Evolutionary conservation across 2,329 filamentous ascomycete species (phyloP).

Genomic region (Magnaporthiopsis rhizophila): DNA sequence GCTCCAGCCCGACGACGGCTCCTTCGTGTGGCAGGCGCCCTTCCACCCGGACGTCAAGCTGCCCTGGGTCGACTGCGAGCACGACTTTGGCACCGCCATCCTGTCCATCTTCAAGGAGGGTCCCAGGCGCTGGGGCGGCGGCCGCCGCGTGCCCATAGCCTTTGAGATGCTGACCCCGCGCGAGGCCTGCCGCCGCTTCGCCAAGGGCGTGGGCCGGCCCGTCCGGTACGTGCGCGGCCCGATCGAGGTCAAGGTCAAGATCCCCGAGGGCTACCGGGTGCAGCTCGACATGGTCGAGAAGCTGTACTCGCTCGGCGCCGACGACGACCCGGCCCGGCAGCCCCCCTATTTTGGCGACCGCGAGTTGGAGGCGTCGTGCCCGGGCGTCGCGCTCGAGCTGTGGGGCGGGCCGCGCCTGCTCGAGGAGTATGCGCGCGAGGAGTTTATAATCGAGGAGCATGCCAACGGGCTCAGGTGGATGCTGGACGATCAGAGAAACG

Average conservation of each 20-base stretch:
- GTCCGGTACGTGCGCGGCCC: conserved; percentile 71
- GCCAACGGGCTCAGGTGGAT: conserved; percentile 95
- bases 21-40: conserved; percentile 86
- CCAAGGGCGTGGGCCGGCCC: conserved; percentile 66
- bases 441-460: conserved; percentile 89
- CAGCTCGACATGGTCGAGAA: conserved; percentile 67
- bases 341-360: conserved; percentile 56
- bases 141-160: conserved; percentile 70
- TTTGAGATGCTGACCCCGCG: conserved; percentile 81
- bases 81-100: conserved; percentile 87
- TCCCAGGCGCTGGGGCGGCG: conserved; percentile 69
- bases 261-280: conserved; percentile 80
- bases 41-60: conserved; percentile 85
- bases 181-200: conserved; percentile 76
- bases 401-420: conserved; percentile 90
- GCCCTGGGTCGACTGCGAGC: conserved; percentile 93
- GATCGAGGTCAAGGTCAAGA: conserved; percentile 77
- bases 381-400: conserved; percentile 66
- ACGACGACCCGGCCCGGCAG: conserved; percentile 43
- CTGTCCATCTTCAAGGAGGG: conserved; percentile 95
- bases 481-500: conserved; percentile 47
- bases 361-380: conserved; percentile 54
- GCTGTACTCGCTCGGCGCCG: conserved; percentile 44
- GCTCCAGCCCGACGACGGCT: conserved; percentile 69
- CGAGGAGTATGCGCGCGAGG: conserved; percentile 90